A percentile compares a stretch with the other conserved stretches of the same genome.
phyloP scores from a whole-genome alignment of 345 rosid genomes.

The sweet orange (Citrus sinensis) region DVS_A1.0 CM039169.1:16913001-16913500 shows the following conservation, averaged over 20 bases:
- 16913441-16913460: constrained; percentile 11
- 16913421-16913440: constrained; percentile 78
- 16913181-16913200: neutral
- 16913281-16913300: constrained; percentile 60
- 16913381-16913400: constrained; percentile 36
- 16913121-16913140: neutral
- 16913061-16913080: constrained; percentile 92
- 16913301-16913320: constrained; percentile 67
- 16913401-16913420: constrained; percentile 50
- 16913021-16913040: constrained; percentile 82
- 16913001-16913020: constrained; percentile 60
- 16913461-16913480: neutral
- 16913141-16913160: neutral
- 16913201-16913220: neutral
- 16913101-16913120: constrained; percentile 48
- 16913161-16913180: neutral
- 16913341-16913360: constrained; percentile 59
- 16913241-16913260: neutral
- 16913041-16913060: constrained; percentile 95
- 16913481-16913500: neutral
- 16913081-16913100: constrained; percentile 79
- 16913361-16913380: constrained; percentile 28
- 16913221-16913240: neutral
- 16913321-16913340: constrained; percentile 79
- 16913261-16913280: constrained; percentile 1